Percentiles rank a stretch among this genome's conserved stretches.
Conservation (phyloP, 176 grass and related monocot species). For the Phoenix roebelenii region DNA sequence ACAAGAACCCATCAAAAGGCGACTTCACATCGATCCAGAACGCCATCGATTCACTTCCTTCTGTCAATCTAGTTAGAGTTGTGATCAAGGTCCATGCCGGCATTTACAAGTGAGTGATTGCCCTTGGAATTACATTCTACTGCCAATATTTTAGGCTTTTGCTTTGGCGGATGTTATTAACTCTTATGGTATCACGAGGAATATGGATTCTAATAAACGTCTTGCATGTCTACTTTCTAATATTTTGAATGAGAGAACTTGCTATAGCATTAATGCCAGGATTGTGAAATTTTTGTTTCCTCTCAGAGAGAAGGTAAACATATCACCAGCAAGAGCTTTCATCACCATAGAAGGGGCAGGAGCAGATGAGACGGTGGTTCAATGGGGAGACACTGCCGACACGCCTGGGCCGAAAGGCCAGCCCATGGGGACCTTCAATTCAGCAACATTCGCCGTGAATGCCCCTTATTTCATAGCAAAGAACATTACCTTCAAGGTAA, state of each 20-base stretch:
- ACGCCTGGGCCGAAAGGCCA: constrained; percentile 44
- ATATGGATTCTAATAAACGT: no score
- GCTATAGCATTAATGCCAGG: no score
- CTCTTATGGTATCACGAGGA: no score
- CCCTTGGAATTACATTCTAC: no score
- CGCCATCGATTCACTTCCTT: constrained; percentile 69
- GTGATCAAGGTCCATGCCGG: constrained; percentile 93
- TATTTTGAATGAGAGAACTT: no score
- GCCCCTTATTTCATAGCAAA: constrained; percentile 80
- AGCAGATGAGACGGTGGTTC: constrained; percentile 60
- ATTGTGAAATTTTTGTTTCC: no score
- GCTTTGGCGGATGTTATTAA: no score
- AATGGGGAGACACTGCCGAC: constrained; percentile 76
- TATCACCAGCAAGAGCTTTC: constrained; percentile 68
- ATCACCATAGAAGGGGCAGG: constrained; percentile 77
- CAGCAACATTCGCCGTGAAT: constrained; percentile 92
- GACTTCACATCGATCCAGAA: constrained; percentile 80
- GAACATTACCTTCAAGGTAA: constrained; percentile 94
- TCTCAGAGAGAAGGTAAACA: constrained; percentile 81
- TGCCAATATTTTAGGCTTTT: no score
- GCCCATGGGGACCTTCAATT: constrained; percentile 65
- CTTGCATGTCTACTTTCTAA: no score
- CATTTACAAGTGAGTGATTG: constrained; percentile 62
- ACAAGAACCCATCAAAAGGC: constrained; percentile 41
- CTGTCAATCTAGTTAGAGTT: constrained; percentile 76